Conservation (phyloP, 257 asterid genomes). For the Jacaranda mimosifolia region DNA sequence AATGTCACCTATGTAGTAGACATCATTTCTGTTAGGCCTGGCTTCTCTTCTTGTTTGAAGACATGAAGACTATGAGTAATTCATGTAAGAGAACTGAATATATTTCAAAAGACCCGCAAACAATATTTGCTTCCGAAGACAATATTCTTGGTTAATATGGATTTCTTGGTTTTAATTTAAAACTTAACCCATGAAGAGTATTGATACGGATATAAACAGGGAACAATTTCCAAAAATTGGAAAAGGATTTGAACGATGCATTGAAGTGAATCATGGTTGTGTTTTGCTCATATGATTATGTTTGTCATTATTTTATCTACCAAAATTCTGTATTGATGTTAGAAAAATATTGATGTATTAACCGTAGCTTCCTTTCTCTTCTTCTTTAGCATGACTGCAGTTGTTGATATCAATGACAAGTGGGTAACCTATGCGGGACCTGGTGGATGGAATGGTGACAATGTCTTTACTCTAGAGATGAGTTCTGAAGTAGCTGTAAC, state of each 20-base stretch:
- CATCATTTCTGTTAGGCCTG: too few relatives aligned
- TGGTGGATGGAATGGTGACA: conserved; percentile 84
- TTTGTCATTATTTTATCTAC: neutral
- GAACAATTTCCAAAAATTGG: too few relatives aligned
- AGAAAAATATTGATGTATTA: too few relatives aligned
- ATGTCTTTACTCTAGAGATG: conserved; percentile 11
- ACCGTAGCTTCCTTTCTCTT: conserved; percentile 11
- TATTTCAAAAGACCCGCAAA: neutral
- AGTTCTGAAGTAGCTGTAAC: neutral
- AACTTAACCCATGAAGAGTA: neutral
- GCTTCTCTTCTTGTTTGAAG: too few relatives aligned
- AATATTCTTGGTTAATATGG: neutral
- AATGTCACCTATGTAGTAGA: too few relatives aligned
- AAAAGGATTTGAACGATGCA: neutral
- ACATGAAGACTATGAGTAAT: neutral
- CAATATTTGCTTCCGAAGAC: neutral
- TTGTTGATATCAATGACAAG: conserved; percentile 76
- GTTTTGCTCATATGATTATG: neutral
- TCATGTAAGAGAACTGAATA: neutral
- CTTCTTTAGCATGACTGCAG: conserved; percentile 66
- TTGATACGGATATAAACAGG: neutral
- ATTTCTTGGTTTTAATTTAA: too few relatives aligned
- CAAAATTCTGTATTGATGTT: too few relatives aligned
- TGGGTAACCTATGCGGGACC: conserved; percentile 89
- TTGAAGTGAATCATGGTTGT: neutral